Evolutionary conservation across 2,329 filamentous ascomycete species (phyloP).

Genomic region (Grosmannia serpens): DNA sequence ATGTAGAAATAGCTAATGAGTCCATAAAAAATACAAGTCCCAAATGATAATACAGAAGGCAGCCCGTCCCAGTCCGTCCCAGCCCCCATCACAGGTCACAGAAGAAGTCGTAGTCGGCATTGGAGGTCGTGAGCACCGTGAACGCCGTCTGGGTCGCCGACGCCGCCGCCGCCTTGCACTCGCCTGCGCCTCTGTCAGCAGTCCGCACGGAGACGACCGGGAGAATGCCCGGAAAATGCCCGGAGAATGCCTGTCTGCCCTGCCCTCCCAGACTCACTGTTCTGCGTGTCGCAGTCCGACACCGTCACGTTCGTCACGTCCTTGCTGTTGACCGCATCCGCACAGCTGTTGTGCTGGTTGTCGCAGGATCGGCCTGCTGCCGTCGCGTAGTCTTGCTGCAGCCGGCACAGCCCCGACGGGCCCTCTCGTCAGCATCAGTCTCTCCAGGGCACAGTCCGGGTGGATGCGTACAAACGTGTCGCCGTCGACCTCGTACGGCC

Average conservation of each 20-base stretch:
- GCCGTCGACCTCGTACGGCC: slow-evolving; percentile 31
- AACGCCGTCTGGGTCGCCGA: slow-evolving; percentile 21
- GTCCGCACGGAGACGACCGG: no score
- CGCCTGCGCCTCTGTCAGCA: slow-evolving; percentile 16
- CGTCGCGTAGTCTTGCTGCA: slow-evolving; percentile 28
- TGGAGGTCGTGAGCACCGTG: slow-evolving; percentile 24
- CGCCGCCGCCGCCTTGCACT: slow-evolving; percentile 25
- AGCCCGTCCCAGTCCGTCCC: neutral
- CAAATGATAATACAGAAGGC: neutral
- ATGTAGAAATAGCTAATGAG: neutral
- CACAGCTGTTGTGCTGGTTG: slow-evolving; percentile 37
- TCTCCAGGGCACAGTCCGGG: neutral
- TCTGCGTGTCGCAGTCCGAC: slow-evolving; percentile 32
- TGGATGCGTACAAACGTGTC: slow-evolving; percentile 29
- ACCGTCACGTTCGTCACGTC: slow-evolving; percentile 23
- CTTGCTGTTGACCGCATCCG: slow-evolving; percentile 27
- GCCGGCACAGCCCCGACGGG: slow-evolving; percentile 15
- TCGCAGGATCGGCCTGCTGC: slow-evolving; percentile 34
- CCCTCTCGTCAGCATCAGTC: neutral
- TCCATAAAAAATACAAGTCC: neutral
- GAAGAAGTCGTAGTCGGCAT: slow-evolving; percentile 33
- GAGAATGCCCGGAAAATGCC: no score
- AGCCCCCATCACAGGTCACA: slow-evolving; percentile 24
- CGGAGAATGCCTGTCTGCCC: no score
- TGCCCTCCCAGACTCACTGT: slow-evolving; percentile 22